A percentile compares a stretch with the other conserved stretches of the same genome.
phyloP scores from a whole-genome alignment of 768 basidiomycete species.

The Auriscalpium microsporum region DNA sequence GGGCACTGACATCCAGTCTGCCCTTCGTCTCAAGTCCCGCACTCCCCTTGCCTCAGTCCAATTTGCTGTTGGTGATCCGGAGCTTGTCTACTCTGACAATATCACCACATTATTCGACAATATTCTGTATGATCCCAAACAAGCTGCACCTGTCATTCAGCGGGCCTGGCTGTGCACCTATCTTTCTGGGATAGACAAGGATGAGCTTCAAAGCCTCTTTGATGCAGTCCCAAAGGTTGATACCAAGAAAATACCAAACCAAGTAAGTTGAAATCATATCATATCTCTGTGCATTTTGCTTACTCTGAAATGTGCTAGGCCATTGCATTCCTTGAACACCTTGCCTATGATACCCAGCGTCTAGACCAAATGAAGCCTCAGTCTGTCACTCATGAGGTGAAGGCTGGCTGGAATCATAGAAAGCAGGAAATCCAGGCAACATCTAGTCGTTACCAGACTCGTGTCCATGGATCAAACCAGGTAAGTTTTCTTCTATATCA shows the following conservation, averaged over 20 bases:
- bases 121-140: constrained; percentile 6
- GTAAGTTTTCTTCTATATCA: not conserved
- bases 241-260: constrained; percentile 27
- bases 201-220: constrained; percentile 29
- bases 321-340: not conserved
- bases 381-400: constrained; percentile 4
- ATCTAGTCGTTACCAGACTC: constrained; percentile 7
- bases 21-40: constrained; percentile 29
- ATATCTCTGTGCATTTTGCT: not conserved
- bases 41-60: constrained; percentile 35
- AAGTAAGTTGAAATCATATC: constrained; percentile 30
- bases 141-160: constrained; percentile 12
- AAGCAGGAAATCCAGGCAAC: constrained; percentile 6
- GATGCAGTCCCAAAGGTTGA: constrained; percentile 36
- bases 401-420: constrained; percentile 3
- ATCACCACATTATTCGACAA: constrained; percentile 15
- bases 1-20: constrained; percentile 53
- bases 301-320: too few relatives aligned
- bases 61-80: constrained; percentile 16
- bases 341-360: constrained; percentile 5
- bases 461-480: not conserved
- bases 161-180: constrained; percentile 27
- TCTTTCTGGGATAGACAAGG: constrained; percentile 30
- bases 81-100: constrained; percentile 15
- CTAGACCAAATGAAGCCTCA: constrained; percentile 5